Percentiles rank a stretch among this genome's conserved stretches.
Conservation (phyloP, 768 basidiomycete genomes). For the Macrolepiota dolichaula region DNA sequence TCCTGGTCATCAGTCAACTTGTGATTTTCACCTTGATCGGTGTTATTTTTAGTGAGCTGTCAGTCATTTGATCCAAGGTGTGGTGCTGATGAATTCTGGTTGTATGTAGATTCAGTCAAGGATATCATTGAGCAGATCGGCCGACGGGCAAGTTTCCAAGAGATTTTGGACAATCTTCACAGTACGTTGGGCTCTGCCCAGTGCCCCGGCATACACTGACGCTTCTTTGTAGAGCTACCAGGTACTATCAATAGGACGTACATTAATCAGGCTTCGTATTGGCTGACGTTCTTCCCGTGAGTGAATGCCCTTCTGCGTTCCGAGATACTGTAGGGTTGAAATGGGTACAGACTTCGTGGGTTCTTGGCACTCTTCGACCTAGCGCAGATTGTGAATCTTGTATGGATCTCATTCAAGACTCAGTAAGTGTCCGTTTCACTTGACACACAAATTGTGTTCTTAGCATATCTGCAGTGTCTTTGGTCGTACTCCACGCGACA, state of each 20-base stretch:
- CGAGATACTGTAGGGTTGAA: background rate
- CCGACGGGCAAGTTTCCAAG: constrained; percentile 37
- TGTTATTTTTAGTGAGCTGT: constrained; percentile 76
- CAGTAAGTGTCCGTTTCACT: constrained; percentile 41
- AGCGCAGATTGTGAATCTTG: constrained; percentile 89
- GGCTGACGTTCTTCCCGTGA: constrained; percentile 94
- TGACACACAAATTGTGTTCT: background rate
- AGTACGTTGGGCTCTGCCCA: constrained; percentile 28
- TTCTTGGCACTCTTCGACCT: constrained; percentile 94
- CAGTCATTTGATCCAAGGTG: background rate
- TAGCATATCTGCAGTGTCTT: constrained; percentile 47
- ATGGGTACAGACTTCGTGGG: constrained; percentile 70
- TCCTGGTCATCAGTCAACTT: constrained; percentile 91
- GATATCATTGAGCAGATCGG: constrained; percentile 43
- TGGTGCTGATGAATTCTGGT: constrained; percentile 1
- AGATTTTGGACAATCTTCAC: constrained; percentile 44
- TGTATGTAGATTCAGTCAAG: constrained; percentile 34
- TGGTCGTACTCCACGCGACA: constrained; percentile 87
- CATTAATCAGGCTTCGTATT: constrained; percentile 87
- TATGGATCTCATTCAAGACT: constrained; percentile 83
- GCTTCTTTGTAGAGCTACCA: constrained; percentile 51
- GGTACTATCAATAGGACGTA: constrained; percentile 80
- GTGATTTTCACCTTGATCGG: constrained; percentile 93
- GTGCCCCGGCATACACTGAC: background rate
- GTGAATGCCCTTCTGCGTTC: constrained; percentile 23